Base-by-base conservation (phyloP, 495 filamentous ascomycete genomes). In the Friedmanniomyces simplex region DNA sequence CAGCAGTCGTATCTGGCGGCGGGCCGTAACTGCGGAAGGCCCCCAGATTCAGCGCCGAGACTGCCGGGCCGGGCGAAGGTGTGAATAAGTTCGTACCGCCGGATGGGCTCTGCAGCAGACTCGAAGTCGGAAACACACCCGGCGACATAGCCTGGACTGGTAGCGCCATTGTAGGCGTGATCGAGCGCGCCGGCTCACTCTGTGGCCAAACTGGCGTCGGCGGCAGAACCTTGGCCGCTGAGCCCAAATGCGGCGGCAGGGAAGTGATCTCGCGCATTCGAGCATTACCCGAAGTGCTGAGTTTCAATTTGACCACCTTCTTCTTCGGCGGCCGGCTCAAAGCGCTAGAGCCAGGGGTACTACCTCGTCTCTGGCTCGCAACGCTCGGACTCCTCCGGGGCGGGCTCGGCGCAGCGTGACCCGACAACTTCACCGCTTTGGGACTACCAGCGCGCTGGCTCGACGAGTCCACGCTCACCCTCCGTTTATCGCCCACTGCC, bases 371-470 rank as follows among this genome's bases (percentile, higher is more conserved):
- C 21, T 50, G 61, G 21, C 41, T 53, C n/a, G 52, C 54, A 21
- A 51, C 54, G 43, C 59, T 62, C 37, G 45, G 50, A 22, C 51
- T 59, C 22, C 55, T 26, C 10, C 21, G 42, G 12, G 50, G 60
- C 14, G 26, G 22, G 34, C 30, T 50, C 11, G 16, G 47, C 14
- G 21, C 36, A 14, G 22, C 32, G 16, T 50, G 32, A 37, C 37
- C 49, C 43, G 60, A 54, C 22, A 51, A 28, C 26, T 55, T 63
- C 50, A 13, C 43, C 45, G 51, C 36, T 46, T 63, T 63, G 32
- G 61, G 61, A 52, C 61, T 63, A 47, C 34, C 61, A 37, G 61
- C 50, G 49, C 61, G 50, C 18, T 30, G 20, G 39, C 12, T 22
- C 18, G 39, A 18, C 16, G 45, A 12, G 18, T 61, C 59, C 5